Evolutionary conservation across 2,329 filamentous ascomycete species (phyloP).

Genomic region (Colletotrichum falcatum): DNA sequence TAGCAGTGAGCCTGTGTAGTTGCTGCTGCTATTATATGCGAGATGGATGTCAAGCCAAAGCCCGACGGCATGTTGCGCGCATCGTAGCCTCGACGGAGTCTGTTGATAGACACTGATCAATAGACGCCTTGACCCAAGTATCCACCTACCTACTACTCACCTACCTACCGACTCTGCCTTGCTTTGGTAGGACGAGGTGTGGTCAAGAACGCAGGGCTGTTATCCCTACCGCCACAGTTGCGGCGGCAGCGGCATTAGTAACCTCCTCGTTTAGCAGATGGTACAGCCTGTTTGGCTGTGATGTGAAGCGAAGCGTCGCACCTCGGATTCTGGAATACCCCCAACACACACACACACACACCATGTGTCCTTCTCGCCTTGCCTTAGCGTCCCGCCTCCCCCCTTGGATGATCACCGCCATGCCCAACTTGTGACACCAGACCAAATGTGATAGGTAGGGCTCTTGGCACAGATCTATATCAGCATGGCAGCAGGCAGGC

Average conservation of each 20-base stretch:
- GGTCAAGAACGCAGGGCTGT: not conserved
- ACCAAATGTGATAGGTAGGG: not conserved
- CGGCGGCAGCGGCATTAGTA: not conserved
- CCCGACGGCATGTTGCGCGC: not conserved
- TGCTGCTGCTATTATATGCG: not conserved
- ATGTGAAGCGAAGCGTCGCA: constrained; percentile 16
- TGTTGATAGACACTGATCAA: not conserved
- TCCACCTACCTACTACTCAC: too few relatives aligned
- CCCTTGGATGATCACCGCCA: not conserved
- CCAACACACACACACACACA: not conserved
- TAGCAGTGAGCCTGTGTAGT: not conserved
- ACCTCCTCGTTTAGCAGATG: not conserved
- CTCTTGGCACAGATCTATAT: not conserved
- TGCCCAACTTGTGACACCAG: not conserved
- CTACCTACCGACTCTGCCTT: not conserved
- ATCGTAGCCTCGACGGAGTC: not conserved
- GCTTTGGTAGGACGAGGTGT: not conserved
- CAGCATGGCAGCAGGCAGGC: not conserved
- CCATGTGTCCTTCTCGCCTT: not conserved
- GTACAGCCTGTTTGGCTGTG: not conserved
- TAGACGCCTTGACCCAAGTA: not conserved
- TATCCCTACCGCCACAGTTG: not conserved
- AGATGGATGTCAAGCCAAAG: not conserved
- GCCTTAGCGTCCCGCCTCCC: not conserved
- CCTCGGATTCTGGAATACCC: not conserved